Conservation (phyloP, 768 basidiomycete species). For the Lactarius psammicola region DNA sequence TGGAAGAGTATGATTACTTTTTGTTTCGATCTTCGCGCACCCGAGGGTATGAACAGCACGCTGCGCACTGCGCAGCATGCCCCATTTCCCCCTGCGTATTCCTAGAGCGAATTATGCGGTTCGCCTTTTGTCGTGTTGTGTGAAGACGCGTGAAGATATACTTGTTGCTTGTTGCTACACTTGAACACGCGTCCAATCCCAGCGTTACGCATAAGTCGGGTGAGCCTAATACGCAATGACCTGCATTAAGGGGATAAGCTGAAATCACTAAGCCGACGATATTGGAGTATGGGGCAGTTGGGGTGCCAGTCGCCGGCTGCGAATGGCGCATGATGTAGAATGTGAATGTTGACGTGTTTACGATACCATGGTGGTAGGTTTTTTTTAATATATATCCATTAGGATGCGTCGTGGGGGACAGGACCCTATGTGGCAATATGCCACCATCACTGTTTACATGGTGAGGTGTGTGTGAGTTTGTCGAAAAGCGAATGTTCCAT, state of each 20-base stretch:
- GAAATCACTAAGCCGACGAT: not conserved
- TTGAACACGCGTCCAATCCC: not conserved
- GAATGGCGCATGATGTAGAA: not conserved
- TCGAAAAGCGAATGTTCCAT: not conserved
- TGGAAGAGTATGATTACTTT: not conserved
- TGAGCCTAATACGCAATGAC: not conserved
- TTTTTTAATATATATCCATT: too few relatives aligned
- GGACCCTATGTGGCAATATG: too few relatives aligned
- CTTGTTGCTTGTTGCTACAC: not conserved
- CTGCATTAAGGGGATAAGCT: not conserved
- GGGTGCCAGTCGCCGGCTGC: not conserved
- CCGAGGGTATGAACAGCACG: not conserved
- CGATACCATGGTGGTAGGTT: not conserved
- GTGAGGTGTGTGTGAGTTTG: slow-evolving; percentile 3
- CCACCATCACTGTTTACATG: too few relatives aligned
- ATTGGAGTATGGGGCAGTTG: not conserved
- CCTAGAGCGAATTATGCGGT: not conserved
- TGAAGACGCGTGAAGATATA: not conserved
- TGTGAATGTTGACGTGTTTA: not conserved
- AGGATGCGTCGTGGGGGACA: too few relatives aligned
- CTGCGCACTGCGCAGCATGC: slow-evolving; percentile 3
- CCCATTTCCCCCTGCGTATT: too few relatives aligned
- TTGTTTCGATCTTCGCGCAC: not conserved
- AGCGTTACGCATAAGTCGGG: not conserved
- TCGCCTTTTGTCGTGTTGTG: not conserved